These are phyloP conservation scores for Bromus sterilis DNA, from an alignment of 176 grass and related monocot genomes.

Conservation along the genomic window DNA sequence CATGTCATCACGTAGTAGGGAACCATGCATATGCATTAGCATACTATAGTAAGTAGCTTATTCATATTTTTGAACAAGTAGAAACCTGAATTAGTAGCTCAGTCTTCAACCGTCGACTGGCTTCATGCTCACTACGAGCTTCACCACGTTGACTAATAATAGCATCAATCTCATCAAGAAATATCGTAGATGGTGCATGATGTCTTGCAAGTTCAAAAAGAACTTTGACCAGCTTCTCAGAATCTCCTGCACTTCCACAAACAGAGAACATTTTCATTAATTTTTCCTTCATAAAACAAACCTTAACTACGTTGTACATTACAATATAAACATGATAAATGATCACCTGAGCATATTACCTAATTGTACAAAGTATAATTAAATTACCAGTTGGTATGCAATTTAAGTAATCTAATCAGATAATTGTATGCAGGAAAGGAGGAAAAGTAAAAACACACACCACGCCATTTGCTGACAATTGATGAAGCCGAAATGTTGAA, in stretches of 20 bases:
- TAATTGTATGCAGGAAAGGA: background rate
- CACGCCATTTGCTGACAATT: constrained; percentile 96
- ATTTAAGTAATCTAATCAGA: background rate
- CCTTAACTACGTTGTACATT: background rate
- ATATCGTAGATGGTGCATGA: constrained; percentile 97
- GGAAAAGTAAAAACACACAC: constrained; percentile 25
- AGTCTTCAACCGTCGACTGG: constrained; percentile 88
- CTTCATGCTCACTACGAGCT: constrained; percentile 97
- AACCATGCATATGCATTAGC: background rate
- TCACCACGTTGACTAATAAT: constrained; percentile 93
- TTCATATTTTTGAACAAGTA: background rate
- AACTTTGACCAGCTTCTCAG: constrained; percentile 96
- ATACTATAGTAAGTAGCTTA: background rate
- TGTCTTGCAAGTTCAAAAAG: constrained; percentile 94
- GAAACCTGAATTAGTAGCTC: constrained; percentile 87
- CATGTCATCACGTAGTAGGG: background rate
- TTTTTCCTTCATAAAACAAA: background rate
- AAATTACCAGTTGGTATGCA: background rate
- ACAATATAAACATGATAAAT: background rate
- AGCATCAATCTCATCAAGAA: constrained; percentile 97
- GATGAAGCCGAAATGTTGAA: constrained; percentile 99
- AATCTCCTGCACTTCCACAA: constrained; percentile 57
- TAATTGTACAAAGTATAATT: background rate
- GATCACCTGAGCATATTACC: background rate
- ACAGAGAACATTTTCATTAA: background rate